Conservation (phyloP, 2,329 filamentous ascomycete species). For the Chaetomium sp. region DNA sequence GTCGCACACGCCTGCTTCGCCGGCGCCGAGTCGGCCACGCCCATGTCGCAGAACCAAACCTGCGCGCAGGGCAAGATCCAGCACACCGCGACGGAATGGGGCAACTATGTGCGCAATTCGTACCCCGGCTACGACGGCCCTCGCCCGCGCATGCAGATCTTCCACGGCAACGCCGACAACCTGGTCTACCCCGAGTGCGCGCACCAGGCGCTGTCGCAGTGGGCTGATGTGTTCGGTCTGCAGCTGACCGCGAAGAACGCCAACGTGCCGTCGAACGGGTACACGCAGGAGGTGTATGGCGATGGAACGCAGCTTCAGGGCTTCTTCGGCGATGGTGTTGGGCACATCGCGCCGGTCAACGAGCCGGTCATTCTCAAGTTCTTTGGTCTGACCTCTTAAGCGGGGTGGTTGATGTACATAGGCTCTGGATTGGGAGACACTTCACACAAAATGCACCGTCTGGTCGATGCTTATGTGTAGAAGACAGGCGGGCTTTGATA, state of each 20-base stretch:
- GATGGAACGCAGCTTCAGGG: slow-evolving; percentile 29
- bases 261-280: slow-evolving; percentile 25
- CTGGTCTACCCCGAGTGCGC: slow-evolving; percentile 25
- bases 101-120: slow-evolving; percentile 23
- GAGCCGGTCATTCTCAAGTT: slow-evolving; percentile 24
- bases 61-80: slow-evolving; percentile 24
- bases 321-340: slow-evolving; percentile 27
- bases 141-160: slow-evolving; percentile 28
- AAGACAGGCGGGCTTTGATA: too few relatives aligned
- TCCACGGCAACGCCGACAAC: slow-evolving; percentile 25
- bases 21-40: slow-evolving; percentile 18
- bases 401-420: too few relatives aligned
- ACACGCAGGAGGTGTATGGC: slow-evolving; percentile 28
- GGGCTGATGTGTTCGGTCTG: slow-evolving; percentile 26
- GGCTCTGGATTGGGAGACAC: too few relatives aligned
- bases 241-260: slow-evolving; percentile 20
- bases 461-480: too few relatives aligned
- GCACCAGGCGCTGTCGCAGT: slow-evolving; percentile 28
- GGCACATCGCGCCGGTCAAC: slow-evolving; percentile 27
- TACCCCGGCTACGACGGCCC: slow-evolving; percentile 27
- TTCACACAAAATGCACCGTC: too few relatives aligned
- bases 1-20: slow-evolving; percentile 26
- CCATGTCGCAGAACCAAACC: slow-evolving; percentile 23
- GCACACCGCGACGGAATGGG: slow-evolving; percentile 24
- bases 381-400: slow-evolving; percentile 21